Conservation (phyloP, 2,329 filamentous ascomycete genomes). For the Cytospora mali region DNA sequence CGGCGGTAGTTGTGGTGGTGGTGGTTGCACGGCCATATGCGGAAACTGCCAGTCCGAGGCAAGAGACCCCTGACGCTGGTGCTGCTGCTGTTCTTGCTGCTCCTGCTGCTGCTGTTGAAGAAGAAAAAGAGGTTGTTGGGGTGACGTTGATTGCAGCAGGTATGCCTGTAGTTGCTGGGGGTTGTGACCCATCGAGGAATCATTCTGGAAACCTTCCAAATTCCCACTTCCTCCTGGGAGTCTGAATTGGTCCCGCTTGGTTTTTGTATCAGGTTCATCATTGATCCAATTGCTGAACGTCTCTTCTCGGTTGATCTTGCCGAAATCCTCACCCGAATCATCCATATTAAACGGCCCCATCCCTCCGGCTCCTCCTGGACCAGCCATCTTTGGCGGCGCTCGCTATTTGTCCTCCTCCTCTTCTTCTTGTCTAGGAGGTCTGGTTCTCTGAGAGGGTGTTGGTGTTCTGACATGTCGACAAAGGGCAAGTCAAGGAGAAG, state of each 20-base stretch:
- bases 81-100: constrained; percentile 3
- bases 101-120: background rate
- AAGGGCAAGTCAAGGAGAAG: background rate
- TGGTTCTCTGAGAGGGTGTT: background rate
- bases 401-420: constrained; percentile 18
- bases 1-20: background rate
- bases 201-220: constrained; percentile 23
- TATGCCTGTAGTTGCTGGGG: constrained; percentile 2
- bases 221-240: background rate
- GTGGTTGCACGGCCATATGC: constrained; percentile 8
- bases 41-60: constrained; percentile 24
- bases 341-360: constrained; percentile 15
- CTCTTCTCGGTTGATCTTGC: constrained; percentile 26
- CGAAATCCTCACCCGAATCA: constrained; percentile 27
- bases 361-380: constrained; percentile 8
- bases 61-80: constrained; percentile 23
- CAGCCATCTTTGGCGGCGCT: constrained; percentile 15
- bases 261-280: constrained; percentile 12
- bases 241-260: constrained; percentile 8
- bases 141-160: background rate
- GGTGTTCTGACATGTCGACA: constrained; percentile 15
- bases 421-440: background rate
- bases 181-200: constrained; percentile 3
- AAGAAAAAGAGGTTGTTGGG: background rate
- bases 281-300: constrained; percentile 12